Evolutionary conservation across 192 early-diverging fungal species (phyloP).

Genomic region (Gryganskiella cystojenkinii): DNA sequence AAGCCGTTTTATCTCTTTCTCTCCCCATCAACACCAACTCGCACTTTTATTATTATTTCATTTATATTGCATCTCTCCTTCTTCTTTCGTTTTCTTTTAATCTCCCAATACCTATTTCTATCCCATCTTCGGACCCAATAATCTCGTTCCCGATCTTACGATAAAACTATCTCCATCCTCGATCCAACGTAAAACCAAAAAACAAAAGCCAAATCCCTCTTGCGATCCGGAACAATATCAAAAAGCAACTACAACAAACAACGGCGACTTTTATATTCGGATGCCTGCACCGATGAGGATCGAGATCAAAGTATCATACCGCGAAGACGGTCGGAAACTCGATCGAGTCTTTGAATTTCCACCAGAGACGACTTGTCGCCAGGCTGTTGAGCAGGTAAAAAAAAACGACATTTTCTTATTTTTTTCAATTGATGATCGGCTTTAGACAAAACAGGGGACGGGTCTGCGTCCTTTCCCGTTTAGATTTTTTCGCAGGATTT

Average conservation of each 20-base stretch:
- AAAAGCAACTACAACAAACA: background rate
- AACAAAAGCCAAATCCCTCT: no score
- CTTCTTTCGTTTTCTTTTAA: background rate
- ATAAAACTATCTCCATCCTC: background rate
- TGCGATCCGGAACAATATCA: no score
- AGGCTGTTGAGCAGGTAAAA: conserved; percentile 37
- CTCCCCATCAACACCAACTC: no score
- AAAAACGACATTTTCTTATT: background rate
- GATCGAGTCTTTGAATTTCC: conserved; percentile 34
- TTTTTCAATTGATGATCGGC: no score
- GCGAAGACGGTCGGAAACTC: conserved; percentile 32
- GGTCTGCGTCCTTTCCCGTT: no score
- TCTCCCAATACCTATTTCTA: background rate
- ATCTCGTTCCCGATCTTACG: background rate
- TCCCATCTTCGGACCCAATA: background rate
- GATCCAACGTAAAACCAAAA: no score
- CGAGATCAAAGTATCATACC: conserved; percentile 28
- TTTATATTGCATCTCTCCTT: no score
- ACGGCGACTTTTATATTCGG: no score
- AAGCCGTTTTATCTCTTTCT: no score
- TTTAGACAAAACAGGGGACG: no score
- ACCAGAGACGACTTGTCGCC: conserved; percentile 19
- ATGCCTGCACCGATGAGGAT: conserved; percentile 13
- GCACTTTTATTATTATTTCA: no score
- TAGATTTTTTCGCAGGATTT: no score